These are phyloP conservation scores for Corniculantispora saksenae DNA, from an alignment of 2,329 filamentous ascomycete species.

Conservation along the genomic window DNA sequence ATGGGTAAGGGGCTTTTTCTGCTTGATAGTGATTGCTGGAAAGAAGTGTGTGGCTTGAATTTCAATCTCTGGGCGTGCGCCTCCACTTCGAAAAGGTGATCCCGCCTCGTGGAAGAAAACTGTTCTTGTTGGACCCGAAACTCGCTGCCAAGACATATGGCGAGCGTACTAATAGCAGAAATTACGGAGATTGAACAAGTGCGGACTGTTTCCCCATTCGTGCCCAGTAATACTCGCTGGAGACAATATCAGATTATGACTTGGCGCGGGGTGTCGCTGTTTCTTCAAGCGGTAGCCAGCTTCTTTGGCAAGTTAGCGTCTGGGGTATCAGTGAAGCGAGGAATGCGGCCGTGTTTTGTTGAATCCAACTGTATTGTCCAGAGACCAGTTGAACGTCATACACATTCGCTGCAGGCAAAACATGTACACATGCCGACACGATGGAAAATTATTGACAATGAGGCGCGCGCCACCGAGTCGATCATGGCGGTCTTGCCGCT, in stretches of 20 bases:
- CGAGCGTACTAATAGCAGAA: too few relatives aligned
- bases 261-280: too few relatives aligned
- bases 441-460: not conserved
- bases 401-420: not conserved
- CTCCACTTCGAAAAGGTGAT: not conserved
- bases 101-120: not conserved
- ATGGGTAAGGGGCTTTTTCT: not conserved
- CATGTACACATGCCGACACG: not conserved
- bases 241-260: too few relatives aligned
- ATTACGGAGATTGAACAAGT: too few relatives aligned
- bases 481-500: not conserved
- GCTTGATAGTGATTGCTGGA: not conserved
- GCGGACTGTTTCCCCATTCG: too few relatives aligned
- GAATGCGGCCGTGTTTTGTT: too few relatives aligned
- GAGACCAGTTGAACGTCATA: too few relatives aligned
- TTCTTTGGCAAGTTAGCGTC: too few relatives aligned
- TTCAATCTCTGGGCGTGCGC: constrained; percentile 8
- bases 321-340: too few relatives aligned
- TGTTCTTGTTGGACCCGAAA: not conserved
- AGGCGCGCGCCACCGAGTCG: constrained; percentile 1
- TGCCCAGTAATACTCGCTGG: too few relatives aligned
- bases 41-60: not conserved
- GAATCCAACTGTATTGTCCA: too few relatives aligned
- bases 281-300: too few relatives aligned
- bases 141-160: not conserved